phyloP scores from a whole-genome alignment of 441 rosid species.

The Populus trichocarpa region DNA sequence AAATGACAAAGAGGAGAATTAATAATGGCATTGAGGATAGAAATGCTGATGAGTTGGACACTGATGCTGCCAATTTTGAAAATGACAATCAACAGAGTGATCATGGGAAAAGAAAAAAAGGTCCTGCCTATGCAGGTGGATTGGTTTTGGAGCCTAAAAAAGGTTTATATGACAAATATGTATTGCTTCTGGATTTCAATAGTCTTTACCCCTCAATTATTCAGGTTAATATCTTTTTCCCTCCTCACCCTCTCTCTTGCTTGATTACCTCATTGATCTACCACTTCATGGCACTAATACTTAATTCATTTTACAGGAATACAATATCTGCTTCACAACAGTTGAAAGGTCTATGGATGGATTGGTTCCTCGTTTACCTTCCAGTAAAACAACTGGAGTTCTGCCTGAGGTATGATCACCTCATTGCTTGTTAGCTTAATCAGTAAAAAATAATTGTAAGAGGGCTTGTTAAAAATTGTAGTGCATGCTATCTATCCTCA shows the following conservation, averaged over 20 bases:
- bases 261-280: slow-evolving; percentile 2
- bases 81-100: slow-evolving; percentile 41
- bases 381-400: slow-evolving; percentile 66
- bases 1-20: slow-evolving; percentile 51
- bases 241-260: slow-evolving; percentile 15
- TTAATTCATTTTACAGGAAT: slow-evolving; percentile 59
- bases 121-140: slow-evolving; percentile 95
- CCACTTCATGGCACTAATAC: slow-evolving; percentile 8
- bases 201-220: slow-evolving; percentile 99
- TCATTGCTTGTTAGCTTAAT: not conserved
- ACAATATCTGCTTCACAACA: slow-evolving; percentile 94
- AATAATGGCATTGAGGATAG: slow-evolving; percentile 44
- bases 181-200: slow-evolving; percentile 93
- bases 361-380: slow-evolving; percentile 65
- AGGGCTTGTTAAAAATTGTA: not conserved
- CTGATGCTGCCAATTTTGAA: slow-evolving; percentile 39
- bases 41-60: slow-evolving; percentile 45
- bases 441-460: not conserved
- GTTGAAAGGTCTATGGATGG: slow-evolving; percentile 80
- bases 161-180: slow-evolving; percentile 91
- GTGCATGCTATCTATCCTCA: not conserved
- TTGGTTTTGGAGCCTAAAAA: slow-evolving; percentile 96
- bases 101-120: slow-evolving; percentile 62
- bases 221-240: slow-evolving; percentile 55
- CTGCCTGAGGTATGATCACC: slow-evolving; percentile 73